Evolutionary conservation across 345 rosid genomes (phyloP), one percentile per base, ranked within the genome.

Genomic region (Melaleuca quinquenervia): DNA sequence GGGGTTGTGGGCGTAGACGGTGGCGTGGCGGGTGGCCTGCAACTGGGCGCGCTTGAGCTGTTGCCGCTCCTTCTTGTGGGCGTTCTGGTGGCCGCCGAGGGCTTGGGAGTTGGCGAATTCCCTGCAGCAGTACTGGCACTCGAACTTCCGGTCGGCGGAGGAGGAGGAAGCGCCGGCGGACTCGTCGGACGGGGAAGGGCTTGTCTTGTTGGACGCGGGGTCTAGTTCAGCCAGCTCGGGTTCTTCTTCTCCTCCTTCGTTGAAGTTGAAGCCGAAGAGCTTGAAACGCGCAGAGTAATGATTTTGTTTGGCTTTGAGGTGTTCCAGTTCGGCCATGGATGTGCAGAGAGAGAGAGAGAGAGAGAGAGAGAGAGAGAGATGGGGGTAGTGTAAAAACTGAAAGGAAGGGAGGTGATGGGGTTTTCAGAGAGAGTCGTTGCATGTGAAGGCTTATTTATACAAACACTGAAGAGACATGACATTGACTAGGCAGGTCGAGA

Each of bases 91-190:
- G 87, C 98, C 98, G 1, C 98, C 98, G 11, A 95, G 90, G 32
- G 96, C 98, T 86, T 95, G 96, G 21, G 98, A 95, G 90, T 94
- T 95, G 85, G 95, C 95, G 87, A 95, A 95, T 87, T 94, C 96
- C 7, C 98, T 85, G 89, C 90, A 92, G 84, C 98, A 95, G 86
- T 95, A 95, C 85, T 95, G 96, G 87, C 98, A 95, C 94, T 95
- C 96, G 91, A 92, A 95, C 90, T 94, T 94, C 74, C 96, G 93
- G 82, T 95, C 98, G 50, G 86, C 83, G 84, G 87, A 36, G 53
- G 87, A 70, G 78, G 78, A 75, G 48, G 58, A 70, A 21, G 32
- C 84, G 14, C 58, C 84, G 45, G 48, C 49, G 82, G 75, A 82
- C 13, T 54, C 87, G 64, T 86, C 93, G 48, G 78, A 70, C 45